These are phyloP conservation scores for Vararia minispora DNA, from an alignment of 768 basidiomycete species.

Conservation along the genomic window DNA sequence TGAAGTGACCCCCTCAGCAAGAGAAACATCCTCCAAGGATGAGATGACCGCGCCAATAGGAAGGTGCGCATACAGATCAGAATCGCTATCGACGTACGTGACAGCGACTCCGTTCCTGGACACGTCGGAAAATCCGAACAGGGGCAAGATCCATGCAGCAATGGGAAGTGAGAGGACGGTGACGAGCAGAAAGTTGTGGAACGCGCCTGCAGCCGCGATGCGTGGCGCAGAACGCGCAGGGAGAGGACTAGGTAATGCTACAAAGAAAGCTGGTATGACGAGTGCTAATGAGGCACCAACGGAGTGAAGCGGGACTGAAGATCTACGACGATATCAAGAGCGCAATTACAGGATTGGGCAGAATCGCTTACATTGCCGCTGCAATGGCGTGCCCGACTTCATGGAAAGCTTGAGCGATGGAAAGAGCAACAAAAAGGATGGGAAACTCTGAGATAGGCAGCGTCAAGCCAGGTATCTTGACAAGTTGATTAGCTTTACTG, in stretches of 20 bases:
- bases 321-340: constrained; percentile 28
- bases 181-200: constrained; percentile 64
- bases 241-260: constrained; percentile 41
- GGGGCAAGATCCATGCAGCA: constrained; percentile 7
- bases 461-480: constrained; percentile 74
- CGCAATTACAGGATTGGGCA: neutral
- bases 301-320: constrained; percentile 48
- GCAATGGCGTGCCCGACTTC: constrained; percentile 73
- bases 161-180: constrained; percentile 27
- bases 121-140: constrained; percentile 42
- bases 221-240: constrained; percentile 37
- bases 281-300: constrained; percentile 51
- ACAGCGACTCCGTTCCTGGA: constrained; percentile 43
- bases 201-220: constrained; percentile 63
- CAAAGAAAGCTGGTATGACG: constrained; percentile 65
- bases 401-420: constrained; percentile 60
- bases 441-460: constrained; percentile 66
- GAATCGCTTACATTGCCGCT: constrained; percentile 53
- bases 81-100: constrained; percentile 41
- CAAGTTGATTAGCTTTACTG: neutral
- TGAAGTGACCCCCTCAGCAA: constrained; percentile 26
- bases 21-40: constrained; percentile 47
- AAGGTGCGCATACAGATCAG: constrained; percentile 49
- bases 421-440: constrained; percentile 48
- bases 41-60: constrained; percentile 48